phyloP scores from a whole-genome alignment of 2,329 filamentous ascomycete genomes.

The Coniosporium tulheliwenetii region DNA sequence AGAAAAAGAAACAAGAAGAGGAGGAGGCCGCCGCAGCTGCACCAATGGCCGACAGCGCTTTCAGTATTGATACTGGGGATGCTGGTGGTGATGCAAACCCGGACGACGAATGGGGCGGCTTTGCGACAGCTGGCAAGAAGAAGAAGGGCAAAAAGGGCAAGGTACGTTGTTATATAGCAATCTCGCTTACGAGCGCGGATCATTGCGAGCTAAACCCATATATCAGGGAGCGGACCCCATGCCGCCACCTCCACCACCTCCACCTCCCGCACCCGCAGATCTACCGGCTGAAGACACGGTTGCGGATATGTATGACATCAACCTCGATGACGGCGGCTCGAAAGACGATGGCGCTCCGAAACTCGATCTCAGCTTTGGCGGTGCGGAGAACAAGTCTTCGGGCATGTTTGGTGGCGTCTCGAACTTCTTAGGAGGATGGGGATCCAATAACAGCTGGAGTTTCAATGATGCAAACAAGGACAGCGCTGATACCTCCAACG shows the following conservation, averaged over 20 bases:
- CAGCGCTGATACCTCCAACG: constrained; percentile 12
- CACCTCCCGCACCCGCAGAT: constrained; percentile 13
- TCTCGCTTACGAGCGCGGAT: not conserved
- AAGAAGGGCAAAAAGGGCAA: constrained; percentile 34
- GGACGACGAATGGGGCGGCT: constrained; percentile 30
- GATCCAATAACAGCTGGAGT: constrained; percentile 16
- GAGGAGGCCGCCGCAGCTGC: constrained; percentile 13
- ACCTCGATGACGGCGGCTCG: constrained; percentile 24
- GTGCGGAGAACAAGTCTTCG: constrained; percentile 11
- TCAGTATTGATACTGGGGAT: constrained; percentile 8
- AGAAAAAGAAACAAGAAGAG: constrained; percentile 22
- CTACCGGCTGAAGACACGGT: constrained; percentile 5
- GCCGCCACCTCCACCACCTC: constrained; percentile 10
- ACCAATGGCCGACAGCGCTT: constrained; percentile 11
- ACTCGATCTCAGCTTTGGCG: constrained; percentile 29
- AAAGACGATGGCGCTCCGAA: constrained; percentile 20
- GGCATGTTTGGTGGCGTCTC: constrained; percentile 13
- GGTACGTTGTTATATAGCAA: constrained; percentile 3
- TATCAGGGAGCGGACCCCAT: constrained; percentile 2
- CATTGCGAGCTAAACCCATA: not conserved
- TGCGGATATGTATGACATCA: constrained; percentile 30
- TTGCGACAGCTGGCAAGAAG: constrained; percentile 20
- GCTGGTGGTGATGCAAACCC: constrained; percentile 10
- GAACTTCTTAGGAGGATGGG: constrained; percentile 18
- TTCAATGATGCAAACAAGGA: constrained; percentile 9